Evolutionary conservation across 2,329 filamentous ascomycete genomes (phyloP), one percentile per base, ranked within the genome.

Genomic region (Pseudogymnoascus sp.): DNA sequence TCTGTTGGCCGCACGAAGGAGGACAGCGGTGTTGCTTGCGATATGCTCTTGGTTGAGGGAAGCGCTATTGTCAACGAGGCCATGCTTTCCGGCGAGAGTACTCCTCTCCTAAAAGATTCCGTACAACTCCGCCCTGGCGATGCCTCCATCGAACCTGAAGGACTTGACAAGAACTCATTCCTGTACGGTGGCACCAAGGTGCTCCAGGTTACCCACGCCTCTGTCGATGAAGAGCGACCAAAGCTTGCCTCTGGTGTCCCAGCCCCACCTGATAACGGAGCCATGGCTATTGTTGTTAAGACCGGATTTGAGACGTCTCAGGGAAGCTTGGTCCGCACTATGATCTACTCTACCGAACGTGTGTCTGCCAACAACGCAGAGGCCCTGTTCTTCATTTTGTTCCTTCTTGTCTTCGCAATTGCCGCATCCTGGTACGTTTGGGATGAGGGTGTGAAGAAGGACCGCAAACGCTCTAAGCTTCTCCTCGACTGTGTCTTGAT

Each of bases 361-460:
- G 93, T 99, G 23, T 97, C 93, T n/a, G 95, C 95, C 70, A 97
- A 97, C 79, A 97, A 99, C 72, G 88, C 88, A 49, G 95, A 99
- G 77, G 95, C 95, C 1, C 79, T 99, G n/a, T 83, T 96, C 65
- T 99, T 99, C 80, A 99, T 99, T 68, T 83, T 99, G 65, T 99
- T 99, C 82, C 84, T 99, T 28, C 84, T 96, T 62, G 85, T 97
- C 70, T 99, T 99, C 78, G 96, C 96, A 70, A 85, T 99, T 74
- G 96, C 95, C 63, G 95, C 95, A 61, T 96, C 95, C 11, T 97
- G 95, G 93, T 99, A 99, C 75, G 95, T 99, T 65, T 99, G 95
- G 95, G 86, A 93, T 66, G 93, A 99, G 77, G 96, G 95, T 79
- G 93, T 99, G 62, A 84, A 85, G 74, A 92, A 90, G 78, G 93